Base-by-base conservation (phyloP, 805 yeast genomes). In the Saturnispora quitensis region DNA sequence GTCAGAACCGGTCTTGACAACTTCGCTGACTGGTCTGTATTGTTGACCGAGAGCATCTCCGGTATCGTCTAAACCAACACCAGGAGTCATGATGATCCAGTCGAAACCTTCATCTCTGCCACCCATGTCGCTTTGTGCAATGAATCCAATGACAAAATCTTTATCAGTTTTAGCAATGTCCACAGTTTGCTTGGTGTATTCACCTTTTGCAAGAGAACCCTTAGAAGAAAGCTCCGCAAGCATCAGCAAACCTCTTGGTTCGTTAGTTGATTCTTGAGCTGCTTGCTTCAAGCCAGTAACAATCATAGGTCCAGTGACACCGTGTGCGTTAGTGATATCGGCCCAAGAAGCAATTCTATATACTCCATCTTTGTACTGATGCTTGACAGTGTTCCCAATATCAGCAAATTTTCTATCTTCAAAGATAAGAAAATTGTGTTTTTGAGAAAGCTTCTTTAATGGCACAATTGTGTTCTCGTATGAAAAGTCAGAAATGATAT, bases 391-490 rank as follows among this genome's bases (percentile, higher is more conserved):
- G 64, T 90, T 89, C 17, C 99, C 99, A 60, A 93, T 93, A 68
- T 93, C 99, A 24, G 99, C 99, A 69, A 93, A 93, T 71, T 93
- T 93, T 57, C 99, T 78, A 70, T 93, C 99, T 71, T 93, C 99
- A 65, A 93, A 93, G 58, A 93, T 84, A 75, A 93, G 71, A 63
- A 93, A 93, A 57, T 85, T 80, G 72, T 90, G 91, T 63, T 89
- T 89, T 60, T 79, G 71, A 20, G 97, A 80, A 33, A 93, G 73
- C 50, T 65, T 80, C 53, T 84, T 68, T 56, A 93, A 71, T 1
- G 98, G 97, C 6, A 68, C 68, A 28, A 91, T 77, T 0, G 97
- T 90, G 1, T 75, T 77, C 50, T 88, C 96, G 65, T 82, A 83
- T 1, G 86, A 71, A 66, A 91, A 93, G 67, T 93, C 99, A 53